phyloP scores from a whole-genome alignment of 208 protist species.

The Crithidia expoeki region DNA sequence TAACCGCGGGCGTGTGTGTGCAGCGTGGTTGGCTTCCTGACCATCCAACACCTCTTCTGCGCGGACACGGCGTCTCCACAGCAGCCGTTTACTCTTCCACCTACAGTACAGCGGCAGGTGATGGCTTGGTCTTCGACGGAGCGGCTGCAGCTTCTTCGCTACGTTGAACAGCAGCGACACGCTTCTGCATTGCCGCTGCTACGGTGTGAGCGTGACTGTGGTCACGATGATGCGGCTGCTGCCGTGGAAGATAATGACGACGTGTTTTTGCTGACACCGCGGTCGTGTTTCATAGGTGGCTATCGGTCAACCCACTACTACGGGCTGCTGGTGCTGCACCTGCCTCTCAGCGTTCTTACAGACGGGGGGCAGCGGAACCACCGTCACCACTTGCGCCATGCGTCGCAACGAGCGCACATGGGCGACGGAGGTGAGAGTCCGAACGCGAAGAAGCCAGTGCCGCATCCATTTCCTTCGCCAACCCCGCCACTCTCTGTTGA shows the following conservation, averaged over 20 bases:
- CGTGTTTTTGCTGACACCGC: slow-evolving; percentile 39
- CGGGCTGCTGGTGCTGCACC: slow-evolving; percentile 53
- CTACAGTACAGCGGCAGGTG: slow-evolving; percentile 8
- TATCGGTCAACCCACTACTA: slow-evolving; percentile 72
- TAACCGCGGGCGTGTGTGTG: slow-evolving; percentile 24
- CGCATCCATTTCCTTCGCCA: not conserved
- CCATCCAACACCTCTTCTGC: not conserved
- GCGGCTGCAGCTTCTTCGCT: slow-evolving; percentile 1
- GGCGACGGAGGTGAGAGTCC: not conserved
- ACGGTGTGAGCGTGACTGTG: slow-evolving; percentile 7
- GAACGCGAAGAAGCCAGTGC: not conserved
- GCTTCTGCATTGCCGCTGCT: slow-evolving; percentile 42
- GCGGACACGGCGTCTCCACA: not conserved
- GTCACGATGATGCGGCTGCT: not conserved
- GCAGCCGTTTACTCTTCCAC: slow-evolving; percentile 2
- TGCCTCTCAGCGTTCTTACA: slow-evolving; percentile 42
- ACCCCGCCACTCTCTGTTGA: not conserved
- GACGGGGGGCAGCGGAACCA: no score
- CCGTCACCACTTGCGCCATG: not conserved
- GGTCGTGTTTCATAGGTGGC: slow-evolving; percentile 43
- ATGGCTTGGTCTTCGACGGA: not conserved
- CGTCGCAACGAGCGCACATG: no score
- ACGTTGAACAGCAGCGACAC: slow-evolving; percentile 35
- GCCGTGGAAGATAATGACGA: not conserved
- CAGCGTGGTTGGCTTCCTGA: slow-evolving; percentile 33